Conservation (phyloP, 1,139 yeast genomes). For the Pichia sp. region DNA sequence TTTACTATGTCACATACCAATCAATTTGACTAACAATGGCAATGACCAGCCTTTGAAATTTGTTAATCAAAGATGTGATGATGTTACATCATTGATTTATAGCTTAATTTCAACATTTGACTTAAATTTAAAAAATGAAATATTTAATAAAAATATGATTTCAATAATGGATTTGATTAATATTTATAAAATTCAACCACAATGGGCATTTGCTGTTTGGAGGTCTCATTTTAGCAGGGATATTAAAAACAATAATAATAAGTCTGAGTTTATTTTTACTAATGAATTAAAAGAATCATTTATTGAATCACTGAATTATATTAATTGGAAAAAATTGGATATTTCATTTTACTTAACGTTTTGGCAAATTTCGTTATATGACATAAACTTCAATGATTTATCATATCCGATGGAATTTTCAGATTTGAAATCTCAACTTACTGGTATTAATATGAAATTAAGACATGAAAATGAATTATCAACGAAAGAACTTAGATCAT, state of each 20-base stretch:
- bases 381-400: conserved; percentile 50
- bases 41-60: conserved; percentile 56
- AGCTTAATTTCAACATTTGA: conserved; percentile 56
- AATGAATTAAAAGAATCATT: conserved; percentile 22
- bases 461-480: conserved; percentile 31
- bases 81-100: conserved; percentile 57
- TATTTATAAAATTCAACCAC: conserved; percentile 48
- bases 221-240: conserved; percentile 38
- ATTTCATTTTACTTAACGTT: conserved; percentile 51
- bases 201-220: conserved; percentile 81
- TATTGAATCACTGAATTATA: conserved; percentile 22
- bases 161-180: conserved; percentile 42
- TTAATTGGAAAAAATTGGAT: conserved; percentile 35
- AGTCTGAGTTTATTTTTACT: conserved; percentile 11
- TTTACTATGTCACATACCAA: conserved; percentile 49
- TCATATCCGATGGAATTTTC: conserved; percentile 47
- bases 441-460: conserved; percentile 33
- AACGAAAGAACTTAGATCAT: conserved; percentile 17
- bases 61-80: conserved; percentile 66
- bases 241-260: conserved; percentile 15
- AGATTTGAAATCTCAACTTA: conserved; percentile 34
- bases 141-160: conserved; percentile 36
- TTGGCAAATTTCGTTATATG: conserved; percentile 75
- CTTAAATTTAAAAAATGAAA: conserved; percentile 39
- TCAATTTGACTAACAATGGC: conserved; percentile 36